Base-by-base conservation (phyloP, 2,329 filamentous ascomycete genomes). In the Hypoxylon sp. region DNA sequence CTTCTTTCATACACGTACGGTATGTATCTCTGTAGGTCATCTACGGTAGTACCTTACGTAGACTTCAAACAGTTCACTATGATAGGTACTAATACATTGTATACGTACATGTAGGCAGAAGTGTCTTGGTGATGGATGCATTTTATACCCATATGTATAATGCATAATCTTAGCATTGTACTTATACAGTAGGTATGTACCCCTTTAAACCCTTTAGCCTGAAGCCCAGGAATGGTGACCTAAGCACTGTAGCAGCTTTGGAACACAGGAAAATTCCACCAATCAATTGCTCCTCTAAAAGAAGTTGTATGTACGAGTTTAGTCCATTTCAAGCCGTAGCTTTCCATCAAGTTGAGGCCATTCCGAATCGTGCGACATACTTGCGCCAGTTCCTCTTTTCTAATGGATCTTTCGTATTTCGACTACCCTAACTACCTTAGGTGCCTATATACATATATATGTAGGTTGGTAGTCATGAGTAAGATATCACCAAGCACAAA, bases 281-380 rank as follows among this genome's bases (percentile, higher is more conserved):
- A 39, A 54, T 54, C 17, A 54, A 54, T 9, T 14, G 10, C 8
- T 8, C 31, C 39, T 33, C 17, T 24, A 14, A 14, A 17, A 14
- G 10, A 22, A 37, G 17, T 11, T 39, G 11, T 14, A 22, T 54
- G 8, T 9, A 19, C 10, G 3, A 13, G 26, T 46, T 22, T 35
- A 56, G 53, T 33, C 26, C 24, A 44, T 37, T 33, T 37, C 17
- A 24, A 52, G 50, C 50, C 26, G 50, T 37, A 19, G 13, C 44
- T 50, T 29, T 50, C 14, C n/a, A 3, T 13, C 24, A 6, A 39
- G 22, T 54, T 54, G 50, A 62, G n/a, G 42, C 59, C 42, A 42
- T 62, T 50, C 51, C 39, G 22, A 50, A 44, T 62, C 50, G 37
- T 54, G 48, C 29, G 47, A n/a, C 9, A 11, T 50, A 31, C 10